Percentiles rank a stretch among this genome's conserved stretches.
These are phyloP conservation scores for Trypethelium eluteriae DNA, from an alignment of 495 filamentous ascomycete genomes.

Conservation along the genomic window DNA sequence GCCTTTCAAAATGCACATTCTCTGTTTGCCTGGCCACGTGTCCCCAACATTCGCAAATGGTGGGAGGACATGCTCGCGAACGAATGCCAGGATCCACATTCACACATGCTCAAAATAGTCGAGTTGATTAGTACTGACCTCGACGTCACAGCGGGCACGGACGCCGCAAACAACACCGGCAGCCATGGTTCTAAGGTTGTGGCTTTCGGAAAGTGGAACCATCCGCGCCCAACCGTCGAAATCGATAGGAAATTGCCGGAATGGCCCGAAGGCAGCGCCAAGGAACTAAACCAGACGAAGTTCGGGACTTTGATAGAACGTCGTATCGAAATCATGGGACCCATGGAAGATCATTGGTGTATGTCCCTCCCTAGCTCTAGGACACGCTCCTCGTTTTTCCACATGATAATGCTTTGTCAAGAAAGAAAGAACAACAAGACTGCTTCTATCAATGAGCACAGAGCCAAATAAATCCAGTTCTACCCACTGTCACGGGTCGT, in stretches of 20 bases:
- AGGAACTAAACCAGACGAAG: constrained; percentile 17
- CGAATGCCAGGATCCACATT: constrained; percentile 18
- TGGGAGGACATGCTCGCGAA: constrained; percentile 22
- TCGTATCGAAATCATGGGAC: constrained; percentile 18
- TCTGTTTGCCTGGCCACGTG: constrained; percentile 22
- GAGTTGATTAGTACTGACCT: constrained; percentile 3
- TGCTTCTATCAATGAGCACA: neutral
- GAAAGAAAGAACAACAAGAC: neutral
- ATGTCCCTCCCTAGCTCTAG: constrained; percentile 7
- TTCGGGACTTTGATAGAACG: constrained; percentile 20
- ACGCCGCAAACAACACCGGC: neutral
- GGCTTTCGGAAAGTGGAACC: constrained; percentile 16
- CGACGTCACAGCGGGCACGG: neutral
- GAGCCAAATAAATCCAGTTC: neutral
- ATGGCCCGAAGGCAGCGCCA: constrained; percentile 23
- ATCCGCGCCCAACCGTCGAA: constrained; percentile 10
- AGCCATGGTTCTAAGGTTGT: constrained; percentile 8
- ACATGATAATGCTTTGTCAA: neutral
- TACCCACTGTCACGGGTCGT: neutral
- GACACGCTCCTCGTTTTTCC: too few species aligned
- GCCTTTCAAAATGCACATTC: constrained; percentile 26
- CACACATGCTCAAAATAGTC: constrained; percentile 19
- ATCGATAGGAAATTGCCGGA: constrained; percentile 17
- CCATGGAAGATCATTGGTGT: constrained; percentile 22
- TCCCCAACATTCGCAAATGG: constrained; percentile 20